phyloP scores from a whole-genome alignment of 2,329 filamentous ascomycete genomes.

The Colletotrichum noveboracense region DNA sequence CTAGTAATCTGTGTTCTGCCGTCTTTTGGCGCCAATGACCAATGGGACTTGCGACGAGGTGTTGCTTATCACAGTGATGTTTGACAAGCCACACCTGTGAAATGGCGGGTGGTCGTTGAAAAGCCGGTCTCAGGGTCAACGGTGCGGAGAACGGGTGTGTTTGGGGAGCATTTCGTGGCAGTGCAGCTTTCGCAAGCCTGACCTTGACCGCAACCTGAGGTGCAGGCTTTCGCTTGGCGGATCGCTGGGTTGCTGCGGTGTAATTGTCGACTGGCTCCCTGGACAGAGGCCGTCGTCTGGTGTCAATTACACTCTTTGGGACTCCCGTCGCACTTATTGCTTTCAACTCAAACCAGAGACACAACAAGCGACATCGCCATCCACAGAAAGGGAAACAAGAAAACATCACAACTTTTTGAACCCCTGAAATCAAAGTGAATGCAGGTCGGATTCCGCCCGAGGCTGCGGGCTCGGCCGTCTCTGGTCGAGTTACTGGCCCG shows the following conservation, averaged over 20 bases:
- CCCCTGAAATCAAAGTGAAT: slow-evolving; percentile 39
- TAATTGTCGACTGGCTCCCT: neutral
- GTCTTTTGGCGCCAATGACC: neutral
- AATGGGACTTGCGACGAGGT: neutral
- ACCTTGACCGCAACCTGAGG: neutral
- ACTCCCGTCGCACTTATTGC: neutral
- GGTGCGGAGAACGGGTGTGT: slow-evolving; percentile 10
- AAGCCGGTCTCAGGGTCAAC: slow-evolving; percentile 9
- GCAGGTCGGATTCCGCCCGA: slow-evolving; percentile 55
- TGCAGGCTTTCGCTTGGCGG: neutral
- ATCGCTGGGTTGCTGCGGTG: neutral
- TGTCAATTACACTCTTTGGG: neutral
- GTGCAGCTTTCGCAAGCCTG: neutral
- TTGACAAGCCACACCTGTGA: neutral
- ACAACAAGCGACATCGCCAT: neutral
- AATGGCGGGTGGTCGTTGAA: neutral
- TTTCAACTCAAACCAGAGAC: neutral
- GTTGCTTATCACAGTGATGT: neutral
- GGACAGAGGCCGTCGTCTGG: neutral
- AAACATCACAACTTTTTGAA: neutral
- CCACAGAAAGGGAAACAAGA: neutral
- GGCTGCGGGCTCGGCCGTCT: slow-evolving; percentile 57
- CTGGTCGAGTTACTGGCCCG: slow-evolving; percentile 56
- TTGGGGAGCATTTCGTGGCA: neutral
- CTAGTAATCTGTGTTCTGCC: neutral